Evolutionary conservation across 1,139 yeast genomes (phyloP), one percentile per base, ranked within the genome.

Genomic region (Debaryomyces robertsiae): DNA sequence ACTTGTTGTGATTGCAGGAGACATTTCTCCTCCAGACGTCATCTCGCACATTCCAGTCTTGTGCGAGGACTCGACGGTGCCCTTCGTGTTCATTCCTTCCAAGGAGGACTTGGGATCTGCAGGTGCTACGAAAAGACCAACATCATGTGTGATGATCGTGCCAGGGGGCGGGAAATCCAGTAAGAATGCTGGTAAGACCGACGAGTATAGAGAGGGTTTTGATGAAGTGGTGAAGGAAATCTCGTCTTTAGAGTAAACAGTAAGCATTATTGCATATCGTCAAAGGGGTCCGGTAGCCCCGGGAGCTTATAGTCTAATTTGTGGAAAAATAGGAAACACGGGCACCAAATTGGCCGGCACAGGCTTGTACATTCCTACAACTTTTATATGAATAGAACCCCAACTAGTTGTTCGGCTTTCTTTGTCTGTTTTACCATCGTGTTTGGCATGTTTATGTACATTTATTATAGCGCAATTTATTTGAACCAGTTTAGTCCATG

Each of bases 91-190:
- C 67, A 82, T 93, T 50, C 98, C 98, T 55, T 89, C 97, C 40
- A 93, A 93, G 70, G 98, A 93, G 73, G 98, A 93, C 61, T 79
- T 94, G 53, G 99, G 99, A 29, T 85, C 95, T 49, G 98, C 99
- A 24, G 98, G 98, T 60, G 96, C 97, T 47, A 93, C 98, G 46
- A 93, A 93, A 75, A 84, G 99, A 76, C 98, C 98, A 55, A 94
- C 99, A 28, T 89, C 97, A 31, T 91, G 96, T 66, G 96, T 94
- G 36, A 89, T 94, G 91, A 79, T 94, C 57, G 95, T 91, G 41
- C 98, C 98, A 57, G 96, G 96, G 44, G 95, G 96, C 44, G 93
- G 93, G 45, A 87, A 88, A 71, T 77, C 84, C 59, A 83, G 82
- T 70, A 86, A 84, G 69, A 84, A 82, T 57, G 77, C 79, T 42